Percentiles rank a stretch among this genome's conserved stretches.
Conservation (phyloP, 139 green algal genomes). For the Picochlorum sp. region DNA sequence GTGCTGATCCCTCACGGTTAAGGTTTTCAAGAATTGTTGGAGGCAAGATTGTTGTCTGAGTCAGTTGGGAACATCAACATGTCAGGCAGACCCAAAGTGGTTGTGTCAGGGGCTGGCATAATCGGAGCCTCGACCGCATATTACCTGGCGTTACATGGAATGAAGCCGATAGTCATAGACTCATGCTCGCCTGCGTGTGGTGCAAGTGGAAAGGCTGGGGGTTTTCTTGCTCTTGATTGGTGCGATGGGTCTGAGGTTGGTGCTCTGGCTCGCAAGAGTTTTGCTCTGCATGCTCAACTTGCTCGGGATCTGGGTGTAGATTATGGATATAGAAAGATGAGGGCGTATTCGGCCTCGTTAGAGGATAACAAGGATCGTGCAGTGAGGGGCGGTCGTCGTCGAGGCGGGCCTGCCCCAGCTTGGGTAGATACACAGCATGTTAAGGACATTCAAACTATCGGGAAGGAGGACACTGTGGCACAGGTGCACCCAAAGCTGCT, state of each 20-base stretch:
- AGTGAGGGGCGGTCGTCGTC: background rate
- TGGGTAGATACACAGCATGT: conserved; percentile 23
- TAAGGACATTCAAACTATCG: conserved; percentile 23
- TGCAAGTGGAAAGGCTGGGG: conserved; percentile 40
- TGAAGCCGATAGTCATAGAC: conserved; percentile 47
- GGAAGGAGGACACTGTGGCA: conserved; percentile 34
- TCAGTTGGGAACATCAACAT: no score
- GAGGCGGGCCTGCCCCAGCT: conserved; percentile 5
- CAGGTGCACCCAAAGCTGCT: conserved; percentile 66
- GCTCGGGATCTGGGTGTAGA: conserved; percentile 26
- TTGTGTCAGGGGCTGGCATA: conserved; percentile 63
- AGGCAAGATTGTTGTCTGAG: no score
- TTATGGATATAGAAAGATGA: conserved; percentile 45
- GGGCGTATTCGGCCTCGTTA: conserved; percentile 15
- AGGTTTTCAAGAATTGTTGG: no score
- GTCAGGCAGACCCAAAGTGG: conserved; percentile 28
- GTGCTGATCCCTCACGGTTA: no score
- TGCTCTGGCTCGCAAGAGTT: conserved; percentile 43
- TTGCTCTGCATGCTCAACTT: conserved; percentile 49
- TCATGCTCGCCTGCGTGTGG: conserved; percentile 47
- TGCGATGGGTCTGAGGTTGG: conserved; percentile 27
- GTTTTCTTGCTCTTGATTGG: conserved; percentile 74
- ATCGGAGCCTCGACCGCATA: conserved; percentile 55
- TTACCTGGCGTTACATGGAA: conserved; percentile 47
- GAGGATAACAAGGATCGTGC: background rate